These are phyloP conservation scores for Cajanus cajan DNA, from an alignment of 306 rosid genomes.

Conservation along the genomic window DNA sequence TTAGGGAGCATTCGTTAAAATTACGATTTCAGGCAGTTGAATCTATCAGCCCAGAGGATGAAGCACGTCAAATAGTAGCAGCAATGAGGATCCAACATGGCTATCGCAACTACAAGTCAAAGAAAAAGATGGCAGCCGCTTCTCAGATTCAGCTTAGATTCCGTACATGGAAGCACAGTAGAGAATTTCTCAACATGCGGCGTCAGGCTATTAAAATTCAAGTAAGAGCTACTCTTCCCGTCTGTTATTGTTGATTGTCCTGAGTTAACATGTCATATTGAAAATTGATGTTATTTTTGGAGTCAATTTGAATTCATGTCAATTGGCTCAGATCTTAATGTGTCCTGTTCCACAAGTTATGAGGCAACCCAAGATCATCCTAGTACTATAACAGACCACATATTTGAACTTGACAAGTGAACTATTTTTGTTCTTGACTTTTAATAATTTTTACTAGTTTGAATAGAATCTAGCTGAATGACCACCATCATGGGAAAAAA, in stretches of 20 bases:
- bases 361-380: neutral
- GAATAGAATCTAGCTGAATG: neutral
- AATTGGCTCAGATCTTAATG: slow-evolving; percentile 3
- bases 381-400: neutral
- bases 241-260: slow-evolving; percentile 19
- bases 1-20: slow-evolving; percentile 71
- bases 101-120: slow-evolving; percentile 60
- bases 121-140: slow-evolving; percentile 65
- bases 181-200: slow-evolving; percentile 69
- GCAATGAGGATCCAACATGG: slow-evolving; percentile 99
- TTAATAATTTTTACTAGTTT: neutral
- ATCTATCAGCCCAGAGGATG: slow-evolving; percentile 53
- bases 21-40: slow-evolving; percentile 42
- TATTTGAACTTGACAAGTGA: neutral
- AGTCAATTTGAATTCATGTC: neutral
- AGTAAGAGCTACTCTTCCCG: slow-evolving; percentile 46
- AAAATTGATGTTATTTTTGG: neutral
- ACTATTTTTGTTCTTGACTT: neutral
- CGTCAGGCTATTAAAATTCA: slow-evolving; percentile 79
- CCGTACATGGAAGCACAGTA: slow-evolving; percentile 82
- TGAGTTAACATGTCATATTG: neutral
- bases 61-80: slow-evolving; percentile 82
- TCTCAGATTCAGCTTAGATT: slow-evolving; percentile 73
- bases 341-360: slow-evolving; percentile 10
- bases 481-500: neutral